These are phyloP conservation scores for Monosporascus sp. DNA, from an alignment of 2,329 filamentous ascomycete species.

Conservation along the genomic window DNA sequence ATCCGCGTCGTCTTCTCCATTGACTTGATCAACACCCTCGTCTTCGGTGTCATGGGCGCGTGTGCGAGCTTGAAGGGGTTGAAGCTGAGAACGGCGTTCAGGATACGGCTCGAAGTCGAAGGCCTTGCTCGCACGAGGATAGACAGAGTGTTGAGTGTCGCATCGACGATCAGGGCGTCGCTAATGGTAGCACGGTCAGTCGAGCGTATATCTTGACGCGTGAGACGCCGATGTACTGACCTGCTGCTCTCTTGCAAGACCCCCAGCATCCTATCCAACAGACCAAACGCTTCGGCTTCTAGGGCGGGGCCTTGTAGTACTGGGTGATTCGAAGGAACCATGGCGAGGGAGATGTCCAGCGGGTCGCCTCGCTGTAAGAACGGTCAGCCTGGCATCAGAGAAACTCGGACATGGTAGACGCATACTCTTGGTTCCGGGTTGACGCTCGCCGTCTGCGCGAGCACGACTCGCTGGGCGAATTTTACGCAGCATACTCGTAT, in stretches of 20 bases:
- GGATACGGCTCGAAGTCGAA: conserved; percentile 75
- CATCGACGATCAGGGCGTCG: conserved; percentile 83
- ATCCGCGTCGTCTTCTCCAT: conserved; percentile 92
- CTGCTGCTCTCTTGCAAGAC: conserved; percentile 82
- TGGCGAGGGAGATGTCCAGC: conserved; percentile 75
- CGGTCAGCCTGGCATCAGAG: conserved; percentile 15
- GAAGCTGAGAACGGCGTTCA: conserved; percentile 82
- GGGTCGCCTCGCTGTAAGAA: conserved; percentile 37
- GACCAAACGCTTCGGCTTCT: conserved; percentile 86
- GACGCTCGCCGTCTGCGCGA: conserved; percentile 82
- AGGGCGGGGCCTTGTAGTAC: conserved; percentile 73
- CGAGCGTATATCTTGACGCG: conserved; percentile 3
- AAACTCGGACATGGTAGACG: conserved; percentile 8
- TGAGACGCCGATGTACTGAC: conserved; percentile 41
- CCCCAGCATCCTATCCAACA: conserved; percentile 81
- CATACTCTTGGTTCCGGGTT: conserved; percentile 78
- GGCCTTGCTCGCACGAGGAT: conserved; percentile 78
- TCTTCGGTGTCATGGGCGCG: conserved; percentile 69
- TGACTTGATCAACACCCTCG: conserved; percentile 78
- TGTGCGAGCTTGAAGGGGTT: conserved; percentile 81
- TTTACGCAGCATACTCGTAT: conserved; percentile 95
- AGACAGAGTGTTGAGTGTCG: conserved; percentile 83
- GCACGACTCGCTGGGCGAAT: conserved; percentile 87
- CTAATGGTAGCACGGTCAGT: conserved; percentile 39
- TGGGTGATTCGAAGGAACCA: conserved; percentile 78